A percentile compares a stretch with the other conserved stretches of the same genome.
phyloP scores from a whole-genome alignment of 495 filamentous ascomycete genomes.

The Penicillium antarcticum region DNA sequence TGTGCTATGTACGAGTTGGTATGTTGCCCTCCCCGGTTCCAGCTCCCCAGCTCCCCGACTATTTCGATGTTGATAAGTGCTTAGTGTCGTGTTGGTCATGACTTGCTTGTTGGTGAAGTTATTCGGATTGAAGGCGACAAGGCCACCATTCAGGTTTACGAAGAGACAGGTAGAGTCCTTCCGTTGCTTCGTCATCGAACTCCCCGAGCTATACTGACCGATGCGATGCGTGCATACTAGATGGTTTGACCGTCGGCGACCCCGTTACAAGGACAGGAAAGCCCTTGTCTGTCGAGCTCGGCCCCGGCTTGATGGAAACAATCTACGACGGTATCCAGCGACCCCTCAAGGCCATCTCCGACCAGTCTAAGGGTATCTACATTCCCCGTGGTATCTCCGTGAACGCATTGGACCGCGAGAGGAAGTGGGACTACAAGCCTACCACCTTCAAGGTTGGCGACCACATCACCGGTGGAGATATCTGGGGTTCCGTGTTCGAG shows the following conservation, averaged over 20 bases:
- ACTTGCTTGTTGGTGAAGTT: constrained; percentile 89
- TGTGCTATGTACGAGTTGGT: constrained; percentile 99
- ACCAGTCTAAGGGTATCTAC: constrained; percentile 80
- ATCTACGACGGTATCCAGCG: constrained; percentile 99
- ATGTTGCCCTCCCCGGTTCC: constrained; percentile 22
- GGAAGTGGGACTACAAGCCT: constrained; percentile 94
- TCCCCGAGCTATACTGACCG: constrained; percentile 16
- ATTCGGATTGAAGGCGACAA: constrained; percentile 96
- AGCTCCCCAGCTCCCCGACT: constrained; percentile 5
- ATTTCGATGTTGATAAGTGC: constrained; percentile 4
- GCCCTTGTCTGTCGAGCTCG: constrained; percentile 94
- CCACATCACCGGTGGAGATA: constrained; percentile 92
- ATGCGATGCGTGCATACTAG: constrained; percentile 38
- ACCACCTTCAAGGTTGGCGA: constrained; percentile 85
- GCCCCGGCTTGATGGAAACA: constrained; percentile 95
- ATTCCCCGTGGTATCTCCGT: constrained; percentile 94
- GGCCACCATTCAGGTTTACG: constrained; percentile 97
- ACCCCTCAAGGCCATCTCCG: constrained; percentile 79
- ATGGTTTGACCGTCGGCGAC: constrained; percentile 94
- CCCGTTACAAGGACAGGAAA: constrained; percentile 87
- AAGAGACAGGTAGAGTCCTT: constrained; percentile 78
- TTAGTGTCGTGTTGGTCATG: constrained; percentile 83
- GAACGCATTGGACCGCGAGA: constrained; percentile 80
- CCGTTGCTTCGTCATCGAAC: constrained; percentile 1
- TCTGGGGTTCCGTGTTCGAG: constrained; percentile 91